Conservation (phyloP, 208 protist genomes). For the Acanthamoeba healyi region DNA sequence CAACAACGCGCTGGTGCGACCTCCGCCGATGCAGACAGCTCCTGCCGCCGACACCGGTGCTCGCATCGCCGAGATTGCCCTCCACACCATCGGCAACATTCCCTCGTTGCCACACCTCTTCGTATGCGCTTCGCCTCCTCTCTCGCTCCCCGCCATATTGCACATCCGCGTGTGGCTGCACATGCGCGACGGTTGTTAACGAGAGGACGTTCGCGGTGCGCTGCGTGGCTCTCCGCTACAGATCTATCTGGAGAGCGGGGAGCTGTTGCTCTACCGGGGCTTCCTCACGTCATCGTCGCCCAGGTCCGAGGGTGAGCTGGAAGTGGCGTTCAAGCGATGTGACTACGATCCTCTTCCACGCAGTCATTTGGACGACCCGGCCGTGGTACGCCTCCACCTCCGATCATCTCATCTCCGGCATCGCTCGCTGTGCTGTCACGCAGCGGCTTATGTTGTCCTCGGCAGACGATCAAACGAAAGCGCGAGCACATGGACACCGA, state of each 20-base stretch:
- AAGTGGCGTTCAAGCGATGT: constrained; percentile 54
- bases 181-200: too few species aligned
- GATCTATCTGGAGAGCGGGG: constrained; percentile 13
- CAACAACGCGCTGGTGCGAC: constrained; percentile 9
- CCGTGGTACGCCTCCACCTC: background rate
- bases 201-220: too few species aligned
- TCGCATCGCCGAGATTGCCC: constrained; percentile 26
- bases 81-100: constrained; percentile 63
- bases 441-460: background rate
- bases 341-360: constrained; percentile 3
- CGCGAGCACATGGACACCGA: background rate
- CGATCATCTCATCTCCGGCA: too few species aligned
- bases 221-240: background rate
- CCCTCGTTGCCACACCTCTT: constrained; percentile 53
- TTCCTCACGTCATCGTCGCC: background rate
- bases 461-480: background rate
- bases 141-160: background rate
- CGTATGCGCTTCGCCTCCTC: background rate
- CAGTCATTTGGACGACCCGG: background rate
- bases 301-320: background rate
- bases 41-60: background rate
- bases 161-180: too few species aligned
- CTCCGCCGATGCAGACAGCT: background rate
- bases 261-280: constrained; percentile 28
- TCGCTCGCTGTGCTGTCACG: background rate